Evolutionary conservation across 2,329 filamentous ascomycete species (phyloP), one percentile per base, ranked within the genome.

Genomic region (Penicillium griseofulvum): DNA sequence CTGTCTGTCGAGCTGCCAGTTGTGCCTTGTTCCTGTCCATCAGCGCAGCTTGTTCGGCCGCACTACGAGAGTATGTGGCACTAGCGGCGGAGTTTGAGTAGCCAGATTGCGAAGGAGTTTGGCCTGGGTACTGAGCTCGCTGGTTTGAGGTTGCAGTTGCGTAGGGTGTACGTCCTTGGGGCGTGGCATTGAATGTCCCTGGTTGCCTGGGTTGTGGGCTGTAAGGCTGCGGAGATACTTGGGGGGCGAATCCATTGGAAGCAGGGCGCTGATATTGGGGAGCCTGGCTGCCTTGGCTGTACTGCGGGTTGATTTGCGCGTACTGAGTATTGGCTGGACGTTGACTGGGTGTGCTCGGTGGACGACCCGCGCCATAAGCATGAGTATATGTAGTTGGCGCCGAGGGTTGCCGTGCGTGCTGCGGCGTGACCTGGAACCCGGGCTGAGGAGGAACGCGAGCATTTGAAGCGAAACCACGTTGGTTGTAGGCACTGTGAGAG

Each of bases 1-100:
- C 68, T 29, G 60, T 60, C 39, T 68, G 65, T 19, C 70, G 67
- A 31, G 63, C 62, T 5, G 70, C 67, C 44, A 74, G 52, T 41
- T 75, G 73, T n/a, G 69, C 65, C 57, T 71, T 74, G 42, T 71
- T 72, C 36, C 71, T 66, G 33, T 74, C 72, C 65, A 74, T 72
- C 42, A 74, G 49, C 3, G 68, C 66, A 22, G 72, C 72, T 58
- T 76, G 74, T 49, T 76, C 74, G 38, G 73, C 69, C 16, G 72
- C 71, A 63, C 66, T 75, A 26, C 74, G 69, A 24, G 71, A 64
- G 61, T 74, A 74, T n/a, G 69, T 67, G 33, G 70, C 65, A 29
- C 68, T 65, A 12, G 71, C 68, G 12, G 73, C 68, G 12, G 65
- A 72, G 50, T 72, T 75, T 22, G 71, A 59, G 48, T 73, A 74